Evolutionary conservation across 306 rosid species (phyloP).

Genomic region (Vigna radiata): DNA sequence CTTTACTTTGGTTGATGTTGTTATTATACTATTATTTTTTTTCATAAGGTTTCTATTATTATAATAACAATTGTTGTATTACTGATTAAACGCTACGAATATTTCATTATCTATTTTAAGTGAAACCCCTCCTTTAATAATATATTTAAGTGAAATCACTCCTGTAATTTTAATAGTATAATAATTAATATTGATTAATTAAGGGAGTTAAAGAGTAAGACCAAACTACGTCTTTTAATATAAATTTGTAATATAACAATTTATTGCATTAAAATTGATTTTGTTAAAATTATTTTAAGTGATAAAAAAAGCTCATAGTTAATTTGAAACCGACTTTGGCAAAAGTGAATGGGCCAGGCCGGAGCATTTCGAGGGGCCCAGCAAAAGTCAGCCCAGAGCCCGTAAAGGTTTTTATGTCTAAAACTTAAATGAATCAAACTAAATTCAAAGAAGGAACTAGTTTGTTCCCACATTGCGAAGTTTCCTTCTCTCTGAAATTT

Average conservation of each 20-base stretch:
- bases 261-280: not conserved
- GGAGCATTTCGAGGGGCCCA: not conserved
- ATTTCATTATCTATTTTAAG: too few relatives aligned
- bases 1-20: too few relatives aligned
- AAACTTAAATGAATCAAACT: not conserved
- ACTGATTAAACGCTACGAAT: too few relatives aligned
- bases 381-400: not conserved
- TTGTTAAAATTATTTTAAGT: not conserved
- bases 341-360: not conserved
- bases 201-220: too few relatives aligned
- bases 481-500: conserved; percentile 39
- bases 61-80: too few relatives aligned
- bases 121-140: too few relatives aligned
- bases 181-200: not conserved
- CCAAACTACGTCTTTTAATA: too few relatives aligned
- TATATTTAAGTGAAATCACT: too few relatives aligned
- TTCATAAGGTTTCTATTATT: too few relatives aligned
- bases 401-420: not conserved
- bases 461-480: not conserved
- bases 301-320: not conserved
- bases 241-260: not conserved
- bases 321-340: not conserved
- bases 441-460: not conserved
- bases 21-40: too few relatives aligned
- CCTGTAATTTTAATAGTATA: too few relatives aligned